Base-by-base conservation (phyloP, 768 basidiomycete species). In the Tylopilus balloui region DNA sequence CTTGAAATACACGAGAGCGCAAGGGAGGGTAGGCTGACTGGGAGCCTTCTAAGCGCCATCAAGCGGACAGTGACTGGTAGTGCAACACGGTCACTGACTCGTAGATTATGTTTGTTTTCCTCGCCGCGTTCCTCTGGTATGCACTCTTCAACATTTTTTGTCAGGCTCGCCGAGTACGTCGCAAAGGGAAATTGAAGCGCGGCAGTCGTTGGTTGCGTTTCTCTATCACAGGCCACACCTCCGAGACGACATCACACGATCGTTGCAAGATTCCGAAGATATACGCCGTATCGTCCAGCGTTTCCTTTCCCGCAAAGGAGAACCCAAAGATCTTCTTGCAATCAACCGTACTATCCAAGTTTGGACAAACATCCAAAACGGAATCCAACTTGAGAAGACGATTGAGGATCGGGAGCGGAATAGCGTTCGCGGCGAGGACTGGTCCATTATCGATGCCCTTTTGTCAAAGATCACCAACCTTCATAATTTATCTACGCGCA, bases 121-220 rank as follows among this genome's bases (percentile, higher is more conserved):
- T 31, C 11, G 17, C 36, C 20, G 15, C 17, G 19, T 25, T 50
- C 6, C 15, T 50, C 25, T 17, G 31, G 14, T 47, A 51, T 8
- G 10, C 54, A 52, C 47, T 57, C 42, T 50, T 39, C 55, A 52
- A 50, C 27, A 56, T 48, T 38, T 41, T 47, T 38, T 48, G 19
- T n/a, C 56, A 92, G 89, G 86, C 65, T 89, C 89, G 28, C 91
- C 91, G 0, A 91, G 88, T 60, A 87, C 85, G 3, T 89, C 87
- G 2, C 68, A 83, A 12, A 53, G 62, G 14, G 87, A 90, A 59
- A 90, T 93, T 54, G 77, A 79, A 56, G 70, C 79, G 11, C 82
- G 85, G 6, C 91, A 92, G 60, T 78, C 80, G n/a, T 66, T 92
- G 6, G 88, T 93, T 20, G 76, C 83, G 3, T 80, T 86, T 58